Base-by-base conservation (phyloP, 495 filamentous ascomycete species). In the Penicillium antarcticum region DNA sequence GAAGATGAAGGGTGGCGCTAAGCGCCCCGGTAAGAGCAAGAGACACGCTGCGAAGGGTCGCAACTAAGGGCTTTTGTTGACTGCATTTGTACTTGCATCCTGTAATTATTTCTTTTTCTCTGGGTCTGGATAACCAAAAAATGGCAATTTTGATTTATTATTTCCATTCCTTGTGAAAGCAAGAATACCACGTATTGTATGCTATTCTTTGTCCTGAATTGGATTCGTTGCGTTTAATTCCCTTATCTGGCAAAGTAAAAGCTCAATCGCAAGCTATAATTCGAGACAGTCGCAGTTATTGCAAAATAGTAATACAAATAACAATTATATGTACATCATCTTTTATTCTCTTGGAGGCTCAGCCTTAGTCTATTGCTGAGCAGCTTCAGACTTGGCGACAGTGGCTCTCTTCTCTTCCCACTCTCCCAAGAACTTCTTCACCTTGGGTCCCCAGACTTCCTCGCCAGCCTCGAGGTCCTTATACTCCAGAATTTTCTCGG, bases 401-500 rank as follows among this genome's bases (percentile, higher is more conserved):
- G 56, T 60, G 6, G 48, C 59, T 32, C 63, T 62, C 47, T 75
- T 75, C 52, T 67, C 53, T 56, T 77, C 69, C 82, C 86, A 92
- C 9, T 76, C 70, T 37, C 80, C 66, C 11, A 96, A 66, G 70
- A 87, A 79, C 10, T 66, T 66, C 59, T 81, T 65, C 2, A 97
- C 76, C 61, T 90, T 82, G 9, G 89, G 86, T 1, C 76, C 89
- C 92, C 92, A 97, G 8, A 89, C 80, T 1, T 86, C 80, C 63
- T 95, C 91, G 1, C 87, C 88, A 45, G 85, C 78, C 43, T 77
- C 79, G 4, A 99, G 68, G 57, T 96, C 91, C 32, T 80, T 71
- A 66, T 89, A 97, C 62, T 95, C 88, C 4, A 97, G 58, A 35
- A 92, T 85, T 58, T 92, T 92, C 14, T 75, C 73, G 0, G 71